Base-by-base conservation (phyloP, 305 asterid species). In the Fraxinus floribunda region DNA sequence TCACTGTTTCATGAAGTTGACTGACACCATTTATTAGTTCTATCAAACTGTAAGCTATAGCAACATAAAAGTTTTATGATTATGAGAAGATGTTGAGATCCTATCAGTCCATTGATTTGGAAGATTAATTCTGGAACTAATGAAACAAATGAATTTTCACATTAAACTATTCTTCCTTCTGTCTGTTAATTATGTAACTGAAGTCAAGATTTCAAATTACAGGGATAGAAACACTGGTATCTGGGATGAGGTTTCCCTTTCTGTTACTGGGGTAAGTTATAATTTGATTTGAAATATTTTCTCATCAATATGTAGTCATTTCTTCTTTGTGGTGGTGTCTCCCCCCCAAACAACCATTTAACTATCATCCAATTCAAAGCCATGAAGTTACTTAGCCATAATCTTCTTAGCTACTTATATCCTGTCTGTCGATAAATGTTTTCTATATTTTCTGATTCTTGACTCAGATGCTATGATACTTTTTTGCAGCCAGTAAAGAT, bases 151-250 rank as follows among this genome's bases (percentile, higher is more conserved):
- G 13, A 52, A 30, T 70, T 39, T 64, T 36, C 22, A 20, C 13
- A 66, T 35, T 4, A 55, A 55, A 22, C 38, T 24, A 75, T 57
- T 79, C 10, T 38, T 64, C 71, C 78, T 24, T 76, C 44, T 26
- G 16, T 49, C 62, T 34, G 46, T 81, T 26, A 34, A 79, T 57
- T 29, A 38, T 78, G 71, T 72, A 71, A 85, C 36, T 29, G 38
- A 84, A 20, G 41, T 52, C 76, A 44, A 79, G 76, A 77, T 78
- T 68, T 70, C 29, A 49, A 71, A 32, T 87, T 86, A 75, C 92
- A 96, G 99, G 93, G 99, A 96, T 83, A 90, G 98, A 88, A 96
- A 96, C 91, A 96, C 99, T 84, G 99, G 99, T 72, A 92, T 96
- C 84, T 96, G 99, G 99, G 99, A 96, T 81, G 98, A 96, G 88